phyloP scores from a whole-genome alignment of 202 grass and related monocot genomes.

The Elaeis oleifera region DNA sequence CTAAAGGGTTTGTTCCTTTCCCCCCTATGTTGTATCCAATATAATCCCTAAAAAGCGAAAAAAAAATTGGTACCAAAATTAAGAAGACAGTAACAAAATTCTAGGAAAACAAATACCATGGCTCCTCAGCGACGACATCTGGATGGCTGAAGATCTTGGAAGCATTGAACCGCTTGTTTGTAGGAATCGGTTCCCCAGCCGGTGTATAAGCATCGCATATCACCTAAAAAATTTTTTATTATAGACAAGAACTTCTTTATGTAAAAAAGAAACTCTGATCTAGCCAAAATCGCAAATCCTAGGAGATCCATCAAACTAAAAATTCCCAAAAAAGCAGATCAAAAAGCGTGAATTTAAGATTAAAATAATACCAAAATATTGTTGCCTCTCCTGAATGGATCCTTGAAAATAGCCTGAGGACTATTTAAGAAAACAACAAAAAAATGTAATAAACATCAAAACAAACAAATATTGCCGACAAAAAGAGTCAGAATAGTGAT shows the following conservation, averaged over 20 bases:
- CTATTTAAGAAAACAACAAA: neutral
- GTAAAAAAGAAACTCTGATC: neutral
- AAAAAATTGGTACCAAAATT: neutral
- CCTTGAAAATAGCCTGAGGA: conserved; percentile 21
- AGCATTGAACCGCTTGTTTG: conserved; percentile 14
- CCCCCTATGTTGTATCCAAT: too few relatives aligned
- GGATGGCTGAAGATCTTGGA: conserved; percentile 19
- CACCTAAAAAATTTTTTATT: conserved; percentile 1
- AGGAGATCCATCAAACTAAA: too few relatives aligned
- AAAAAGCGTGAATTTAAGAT: too few relatives aligned
- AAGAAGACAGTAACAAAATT: too few relatives aligned
- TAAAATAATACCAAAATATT: conserved; percentile 13
- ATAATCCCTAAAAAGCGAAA: neutral
- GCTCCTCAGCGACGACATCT: conserved; percentile 5
- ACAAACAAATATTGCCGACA: neutral
- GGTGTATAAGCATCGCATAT: conserved; percentile 18
- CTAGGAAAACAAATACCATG: conserved; percentile 3
- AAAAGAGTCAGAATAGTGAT: neutral
- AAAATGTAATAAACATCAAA: too few relatives aligned
- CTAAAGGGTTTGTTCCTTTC: too few relatives aligned
- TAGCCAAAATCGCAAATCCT: too few relatives aligned
- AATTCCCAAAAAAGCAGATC: too few relatives aligned
- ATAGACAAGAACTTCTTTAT: too few relatives aligned
- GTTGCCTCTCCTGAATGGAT: conserved; percentile 24
- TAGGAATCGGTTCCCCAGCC: conserved; percentile 14